Evolutionary conservation across 768 basidiomycete genomes (phyloP).

Genomic region (Tylopilus felleus): DNA sequence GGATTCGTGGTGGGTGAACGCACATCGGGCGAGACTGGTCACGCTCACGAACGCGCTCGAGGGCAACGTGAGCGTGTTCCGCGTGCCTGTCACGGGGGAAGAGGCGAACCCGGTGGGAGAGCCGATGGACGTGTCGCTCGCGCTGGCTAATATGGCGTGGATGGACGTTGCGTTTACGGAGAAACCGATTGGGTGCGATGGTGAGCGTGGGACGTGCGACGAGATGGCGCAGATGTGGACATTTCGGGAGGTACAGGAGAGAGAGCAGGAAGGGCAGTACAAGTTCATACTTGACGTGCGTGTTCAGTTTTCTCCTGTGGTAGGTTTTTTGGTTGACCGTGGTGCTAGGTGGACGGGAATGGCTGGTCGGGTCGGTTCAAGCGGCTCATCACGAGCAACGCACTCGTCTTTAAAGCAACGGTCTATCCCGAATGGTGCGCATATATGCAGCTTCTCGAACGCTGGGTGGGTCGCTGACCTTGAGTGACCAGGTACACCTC

Average conservation of each 20-base stretch:
- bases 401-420: slow-evolving; percentile 65
- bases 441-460: no score
- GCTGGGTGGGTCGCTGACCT: not conserved
- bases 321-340: not conserved
- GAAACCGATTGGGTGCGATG: slow-evolving; percentile 40
- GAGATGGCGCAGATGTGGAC: slow-evolving; percentile 45
- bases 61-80: slow-evolving; percentile 39
- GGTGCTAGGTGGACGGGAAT: slow-evolving; percentile 53
- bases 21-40: slow-evolving; percentile 51
- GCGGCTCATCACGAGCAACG: slow-evolving; percentile 56
- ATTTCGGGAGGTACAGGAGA: slow-evolving; percentile 43
- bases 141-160: slow-evolving; percentile 48
- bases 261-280: slow-evolving; percentile 51
- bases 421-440: slow-evolving; percentile 71
- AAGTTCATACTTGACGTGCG: slow-evolving; percentile 60
- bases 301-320: not conserved
- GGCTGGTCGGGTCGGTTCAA: slow-evolving; percentile 74
- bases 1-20: slow-evolving; percentile 43
- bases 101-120: slow-evolving; percentile 34
- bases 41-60: slow-evolving; percentile 38
- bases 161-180: slow-evolving; percentile 62
- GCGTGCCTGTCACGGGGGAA: slow-evolving; percentile 19
- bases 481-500: slow-evolving; percentile 45
- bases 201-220: slow-evolving; percentile 33
- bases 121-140: slow-evolving; percentile 33